phyloP scores from a whole-genome alignment of 768 basidiomycete genomes.

The Amanita muscaria region DNA sequence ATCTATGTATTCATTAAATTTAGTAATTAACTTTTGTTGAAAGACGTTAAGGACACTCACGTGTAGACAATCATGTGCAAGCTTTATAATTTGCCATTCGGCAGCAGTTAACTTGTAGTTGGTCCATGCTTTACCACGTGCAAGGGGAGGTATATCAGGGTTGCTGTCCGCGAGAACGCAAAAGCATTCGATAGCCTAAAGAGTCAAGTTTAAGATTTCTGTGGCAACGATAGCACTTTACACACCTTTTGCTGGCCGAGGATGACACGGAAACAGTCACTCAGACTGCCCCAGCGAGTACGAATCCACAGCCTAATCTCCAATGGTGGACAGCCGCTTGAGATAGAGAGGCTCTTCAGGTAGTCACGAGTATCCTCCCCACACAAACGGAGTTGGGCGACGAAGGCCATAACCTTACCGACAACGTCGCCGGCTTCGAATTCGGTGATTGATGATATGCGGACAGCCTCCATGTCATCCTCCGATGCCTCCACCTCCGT shows the following conservation, averaged over 20 bases:
- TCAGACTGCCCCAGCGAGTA: slow-evolving; percentile 14
- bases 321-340: slow-evolving; percentile 1
- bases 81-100: slow-evolving; percentile 7
- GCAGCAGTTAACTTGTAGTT: not conserved
- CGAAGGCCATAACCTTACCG: slow-evolving; percentile 14
- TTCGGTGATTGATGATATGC: slow-evolving; percentile 5
- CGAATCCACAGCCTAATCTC: slow-evolving; percentile 12
- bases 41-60: too few species aligned
- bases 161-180: slow-evolving; percentile 4
- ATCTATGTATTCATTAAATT: not conserved
- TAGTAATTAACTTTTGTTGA: too few species aligned
- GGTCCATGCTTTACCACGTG: not conserved
- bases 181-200: slow-evolving; percentile 7
- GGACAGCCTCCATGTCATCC: slow-evolving; percentile 8
- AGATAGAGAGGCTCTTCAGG: slow-evolving; percentile 3
- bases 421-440: slow-evolving; percentile 14
- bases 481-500: slow-evolving; percentile 10
- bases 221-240: not conserved
- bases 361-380: slow-evolving; percentile 8
- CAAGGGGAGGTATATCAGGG: not conserved
- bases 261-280: slow-evolving; percentile 9
- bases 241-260: slow-evolving; percentile 11
- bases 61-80: slow-evolving; percentile 2
- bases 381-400: slow-evolving; percentile 10
- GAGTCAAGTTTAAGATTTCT: not conserved